Base-by-base conservation (phyloP, 495 filamentous ascomycete genomes). In the Parathielavia hyrcaniae region DNA sequence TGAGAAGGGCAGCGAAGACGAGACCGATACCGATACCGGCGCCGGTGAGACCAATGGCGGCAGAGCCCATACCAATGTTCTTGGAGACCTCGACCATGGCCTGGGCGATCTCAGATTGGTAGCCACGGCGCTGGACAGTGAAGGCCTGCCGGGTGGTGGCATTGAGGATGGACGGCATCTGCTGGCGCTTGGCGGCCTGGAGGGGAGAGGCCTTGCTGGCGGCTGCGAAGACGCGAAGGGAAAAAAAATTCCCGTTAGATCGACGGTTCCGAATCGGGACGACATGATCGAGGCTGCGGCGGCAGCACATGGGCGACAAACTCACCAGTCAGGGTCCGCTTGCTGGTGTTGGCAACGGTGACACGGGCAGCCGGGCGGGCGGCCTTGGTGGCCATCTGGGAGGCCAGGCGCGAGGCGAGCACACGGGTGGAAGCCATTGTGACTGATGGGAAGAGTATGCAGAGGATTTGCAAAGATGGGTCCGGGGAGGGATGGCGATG, bases 21-120 rank as follows among this genome's bases (percentile, higher is more conserved):
- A 88, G 82, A 81, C 88, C 88, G 79, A 91, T 90, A 87, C 89
- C 88, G 78, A 89, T 86, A 90, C 87, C 88, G 72, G 88, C 88
- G 84, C 88, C 88, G 72, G 84, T 86, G 66, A 93, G 86, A 84
- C 89, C 89, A 73, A 93, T 88, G 77, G 89, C 87, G 58, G 88
- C 88, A 57, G 83, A 80, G 77, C 88, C 88, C 80, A 89, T 89
- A 81, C 88, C 88, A 64, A 89, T 73, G 82, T 90, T 90, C 81
- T 90, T 85, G 73, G 87, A 89, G 75, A 88, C 86, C 78, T 87
- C 83, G 67, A 90, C 86, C 83, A 91, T 86, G 79, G 87, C 87
- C 73, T 83, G 74, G 76, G 86, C 86, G 77, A 89, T 84, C 81
- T 89, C 86, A 69, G 85, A 88, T 61, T 84, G 87, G 85, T 87